Percentiles rank a stretch among this genome's conserved stretches.
phyloP scores from a whole-genome alignment of 768 basidiomycete species.

The Hypsizygus marmoreus region DNA sequence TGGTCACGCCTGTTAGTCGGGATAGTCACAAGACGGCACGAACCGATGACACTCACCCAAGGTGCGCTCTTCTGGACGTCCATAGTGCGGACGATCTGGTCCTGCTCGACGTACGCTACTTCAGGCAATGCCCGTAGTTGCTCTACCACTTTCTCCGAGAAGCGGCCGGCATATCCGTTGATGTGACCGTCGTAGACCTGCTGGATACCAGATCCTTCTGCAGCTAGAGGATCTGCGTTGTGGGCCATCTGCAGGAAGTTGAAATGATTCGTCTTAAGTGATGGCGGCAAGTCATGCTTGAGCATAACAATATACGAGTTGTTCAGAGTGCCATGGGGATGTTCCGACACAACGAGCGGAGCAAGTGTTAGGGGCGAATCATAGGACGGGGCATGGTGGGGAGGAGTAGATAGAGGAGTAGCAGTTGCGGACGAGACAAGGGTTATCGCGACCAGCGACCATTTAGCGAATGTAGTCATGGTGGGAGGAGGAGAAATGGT shows the following conservation, averaged over 20 bases:
- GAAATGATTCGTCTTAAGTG: constrained; percentile 72
- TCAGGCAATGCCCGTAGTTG: constrained; percentile 82
- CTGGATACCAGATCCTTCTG: constrained; percentile 53
- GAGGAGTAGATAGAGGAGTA: constrained; percentile 54
- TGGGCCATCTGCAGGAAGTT: constrained; percentile 73
- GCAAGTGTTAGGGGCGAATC: constrained; percentile 56
- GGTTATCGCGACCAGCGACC: constrained; percentile 44
- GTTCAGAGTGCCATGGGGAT: constrained; percentile 73
- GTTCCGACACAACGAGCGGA: constrained; percentile 57
- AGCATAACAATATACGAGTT: constrained; percentile 96
- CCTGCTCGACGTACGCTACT: constrained; percentile 90
- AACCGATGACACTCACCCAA: constrained; percentile 64
- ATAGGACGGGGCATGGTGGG: constrained; percentile 28
- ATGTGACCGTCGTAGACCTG: constrained; percentile 79
- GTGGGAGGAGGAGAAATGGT: constrained; percentile 31
- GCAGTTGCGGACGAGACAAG: constrained; percentile 37
- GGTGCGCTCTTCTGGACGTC: constrained; percentile 75
- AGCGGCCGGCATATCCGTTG: constrained; percentile 81
- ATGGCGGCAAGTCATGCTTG: constrained; percentile 63
- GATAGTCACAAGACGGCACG: not conserved
- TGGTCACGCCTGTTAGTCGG: constrained; percentile 17
- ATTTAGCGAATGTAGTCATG: constrained; percentile 45
- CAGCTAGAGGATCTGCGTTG: constrained; percentile 51
- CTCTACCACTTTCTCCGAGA: constrained; percentile 69
- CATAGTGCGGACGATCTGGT: constrained; percentile 86